Evolutionary conservation across 192 early-diverging fungal genomes (phyloP).

Genomic region (Rhizophagus prolifer): DNA sequence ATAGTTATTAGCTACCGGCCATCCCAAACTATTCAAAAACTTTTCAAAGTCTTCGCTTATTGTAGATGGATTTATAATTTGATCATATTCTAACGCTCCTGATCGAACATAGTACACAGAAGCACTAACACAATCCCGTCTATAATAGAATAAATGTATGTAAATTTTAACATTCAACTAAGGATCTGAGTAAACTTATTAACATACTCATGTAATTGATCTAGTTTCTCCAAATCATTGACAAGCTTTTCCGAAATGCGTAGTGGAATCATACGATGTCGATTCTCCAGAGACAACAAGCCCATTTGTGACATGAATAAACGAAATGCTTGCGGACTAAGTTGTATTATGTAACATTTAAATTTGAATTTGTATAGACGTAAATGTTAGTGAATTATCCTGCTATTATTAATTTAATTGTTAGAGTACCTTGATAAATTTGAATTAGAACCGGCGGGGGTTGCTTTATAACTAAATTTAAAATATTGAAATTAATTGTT

Average conservation of each 20-base stretch:
- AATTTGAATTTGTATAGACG: not conserved
- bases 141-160: conserved; percentile 20
- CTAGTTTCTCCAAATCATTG: conserved; percentile 62
- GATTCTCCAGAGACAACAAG: conserved; percentile 58
- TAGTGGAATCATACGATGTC: conserved; percentile 61
- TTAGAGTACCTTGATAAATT: conserved; percentile 32
- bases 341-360: not conserved
- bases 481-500: not conserved
- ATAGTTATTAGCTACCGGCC: conserved; percentile 54
- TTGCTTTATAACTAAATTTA: conserved; percentile 24
- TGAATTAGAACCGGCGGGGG: conserved; percentile 30
- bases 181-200: not conserved
- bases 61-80: conserved; percentile 49
- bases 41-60: conserved; percentile 63
- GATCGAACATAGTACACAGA: conserved; percentile 64
- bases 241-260: conserved; percentile 61
- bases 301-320: conserved; percentile 68
- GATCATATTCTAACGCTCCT: conserved; percentile 46
- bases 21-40: conserved; percentile 69
- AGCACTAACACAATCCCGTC: conserved; percentile 69
- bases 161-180: not conserved
- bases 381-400: not conserved
- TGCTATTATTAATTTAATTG: not conserved
- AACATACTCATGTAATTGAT: conserved; percentile 66
- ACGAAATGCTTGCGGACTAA: conserved; percentile 54